Base-by-base conservation (phyloP, 2,329 filamentous ascomycete species). In the Epichloe bromicola region DNA sequence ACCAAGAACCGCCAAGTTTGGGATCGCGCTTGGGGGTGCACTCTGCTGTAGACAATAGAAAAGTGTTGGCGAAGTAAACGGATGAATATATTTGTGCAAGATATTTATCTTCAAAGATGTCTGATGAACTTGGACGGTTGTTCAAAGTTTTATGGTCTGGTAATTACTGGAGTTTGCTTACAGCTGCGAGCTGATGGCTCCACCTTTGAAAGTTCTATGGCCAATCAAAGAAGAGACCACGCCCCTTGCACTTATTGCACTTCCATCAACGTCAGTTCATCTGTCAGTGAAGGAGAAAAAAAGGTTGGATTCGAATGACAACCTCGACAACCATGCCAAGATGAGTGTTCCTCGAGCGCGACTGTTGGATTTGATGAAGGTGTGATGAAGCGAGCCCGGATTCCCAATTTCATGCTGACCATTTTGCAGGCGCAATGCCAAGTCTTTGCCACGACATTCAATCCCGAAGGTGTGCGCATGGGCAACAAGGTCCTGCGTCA, bases 401-500 rank as follows among this genome's bases (percentile, higher is more conserved):
- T 38, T 45, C 4, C 7, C 15, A 23, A 17, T 5, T 39, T 6
- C 19, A 42, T 49, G 41, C 61, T 70, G 43, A 67, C 17, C 54
- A 30, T 5, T 19, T 11, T 1, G 41, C 60, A 96, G 90, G 79
- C 80, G 63, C 89, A 90, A 84, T 95, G 88, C 76, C 81, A 83
- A 66, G 80, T 97, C 72, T 98, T 97, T 75, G 84, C 83, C 62
- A 87, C 86, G 48, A 90, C 84, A 49, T 97, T 83, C 75, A 98
- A 98, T 70, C 93, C 93, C 26, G 77, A 88, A 51, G 74, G 82
- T 59, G 68, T 85, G 55, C 87, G 93, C 55, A 80, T 88, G 59
- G 93, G 93, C 63, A 96, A 93, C 73, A 95, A 93, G 70, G 76
- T 98, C 65, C 76, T 98, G 54, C 87, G 90, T 63, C 86, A 96